Evolutionary conservation across 805 yeast genomes (phyloP).

Genomic region (Candida namnaoensis): DNA sequence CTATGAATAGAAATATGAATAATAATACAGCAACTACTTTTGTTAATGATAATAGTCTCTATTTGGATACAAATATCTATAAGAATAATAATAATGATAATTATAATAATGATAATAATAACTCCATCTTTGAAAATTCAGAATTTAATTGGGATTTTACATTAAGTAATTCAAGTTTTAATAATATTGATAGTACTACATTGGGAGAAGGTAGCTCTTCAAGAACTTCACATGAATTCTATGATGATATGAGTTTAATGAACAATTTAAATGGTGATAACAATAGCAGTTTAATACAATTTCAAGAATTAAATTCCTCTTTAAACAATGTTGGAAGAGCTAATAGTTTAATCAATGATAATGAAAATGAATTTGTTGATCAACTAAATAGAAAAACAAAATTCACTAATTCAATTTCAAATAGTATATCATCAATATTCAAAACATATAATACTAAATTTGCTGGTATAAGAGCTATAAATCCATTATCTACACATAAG

Average conservation of each 20-base stretch:
- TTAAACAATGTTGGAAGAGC: too few species aligned
- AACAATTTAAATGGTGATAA: too few species aligned
- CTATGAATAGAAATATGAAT: too few species aligned
- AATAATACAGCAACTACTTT: not conserved
- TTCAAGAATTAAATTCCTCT: too few species aligned
- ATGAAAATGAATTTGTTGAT: not conserved
- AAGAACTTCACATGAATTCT: slow-evolving; percentile 22
- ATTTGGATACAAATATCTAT: not conserved
- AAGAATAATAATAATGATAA: too few species aligned
- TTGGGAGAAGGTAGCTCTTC: not conserved
- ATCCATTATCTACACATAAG: slow-evolving; percentile 18
- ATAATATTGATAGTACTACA: not conserved
- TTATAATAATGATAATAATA: too few species aligned
- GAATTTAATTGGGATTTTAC: not conserved
- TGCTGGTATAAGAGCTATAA: slow-evolving; percentile 19
- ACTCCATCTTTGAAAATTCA: not conserved
- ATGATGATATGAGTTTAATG: slow-evolving; percentile 1
- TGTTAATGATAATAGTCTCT: not conserved
- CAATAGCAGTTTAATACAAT: not conserved
- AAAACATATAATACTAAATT: slow-evolving; percentile 8
- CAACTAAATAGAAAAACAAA: slow-evolving; percentile 1
- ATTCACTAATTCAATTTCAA: slow-evolving; percentile 11
- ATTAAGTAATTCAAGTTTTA: not conserved
- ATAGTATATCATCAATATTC: slow-evolving; percentile 15
- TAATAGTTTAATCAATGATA: not conserved